Evolutionary conservation across 768 basidiomycete species (phyloP).

Genomic region (Phaffia tasmanica): DNA sequence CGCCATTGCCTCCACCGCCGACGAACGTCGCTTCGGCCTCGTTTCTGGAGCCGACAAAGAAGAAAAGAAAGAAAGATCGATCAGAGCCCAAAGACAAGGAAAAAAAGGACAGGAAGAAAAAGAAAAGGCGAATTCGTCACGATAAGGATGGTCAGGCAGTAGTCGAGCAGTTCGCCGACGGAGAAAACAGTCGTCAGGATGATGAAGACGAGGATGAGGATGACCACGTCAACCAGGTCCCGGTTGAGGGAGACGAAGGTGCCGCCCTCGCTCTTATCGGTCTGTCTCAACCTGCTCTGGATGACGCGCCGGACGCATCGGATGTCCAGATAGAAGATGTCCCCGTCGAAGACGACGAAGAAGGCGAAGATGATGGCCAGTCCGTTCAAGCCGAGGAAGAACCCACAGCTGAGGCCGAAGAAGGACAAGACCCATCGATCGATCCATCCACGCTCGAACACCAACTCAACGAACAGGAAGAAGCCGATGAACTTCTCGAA

Average conservation of each 20-base stretch:
- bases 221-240: background rate
- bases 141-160: background rate
- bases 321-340: background rate
- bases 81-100: constrained; percentile 1
- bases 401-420: background rate
- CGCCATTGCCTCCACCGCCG: too few species aligned
- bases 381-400: too few species aligned
- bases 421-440: background rate
- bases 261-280: background rate
- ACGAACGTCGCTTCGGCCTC: too few species aligned
- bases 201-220: background rate
- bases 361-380: background rate
- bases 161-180: constrained; percentile 1
- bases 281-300: background rate
- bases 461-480: background rate
- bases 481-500: too few species aligned
- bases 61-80: background rate
- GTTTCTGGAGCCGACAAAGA: too few species aligned
- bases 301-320: background rate
- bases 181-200: background rate
- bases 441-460: background rate
- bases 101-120: background rate
- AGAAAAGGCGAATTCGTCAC: background rate
- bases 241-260: background rate
- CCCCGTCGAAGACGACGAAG: background rate